Base-by-base conservation (phyloP, 106 monocot species). In the Xerophyta viscosa region DNA sequence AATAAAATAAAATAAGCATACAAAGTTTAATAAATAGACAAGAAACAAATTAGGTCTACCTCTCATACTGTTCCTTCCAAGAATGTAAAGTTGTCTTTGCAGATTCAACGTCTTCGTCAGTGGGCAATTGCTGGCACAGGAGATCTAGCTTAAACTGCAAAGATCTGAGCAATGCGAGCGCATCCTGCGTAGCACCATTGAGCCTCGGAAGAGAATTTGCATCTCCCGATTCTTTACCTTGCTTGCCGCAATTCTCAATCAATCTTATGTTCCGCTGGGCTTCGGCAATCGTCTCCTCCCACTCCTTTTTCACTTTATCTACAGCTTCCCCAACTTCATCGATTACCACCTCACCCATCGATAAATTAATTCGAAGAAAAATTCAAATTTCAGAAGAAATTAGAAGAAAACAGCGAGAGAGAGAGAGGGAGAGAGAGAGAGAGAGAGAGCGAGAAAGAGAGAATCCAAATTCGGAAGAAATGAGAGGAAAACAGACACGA, bases 21-120 rank as follows among this genome's bases (percentile, higher is more conserved):
- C n/a, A 9, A 14, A 14, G 4, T 44, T 3, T 17, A 44, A 4
- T 14, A 44, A 14, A 44, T 3, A 44, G 3, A 3, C n/a, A 17
- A 44, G 33, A 33, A 33, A 19, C 41, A n/a, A 14, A 48, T 13
- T 18, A 58, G 25, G 21, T 37, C 19, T 44, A 84, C 92, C 80
- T 75, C 50, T 81, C 61, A 50, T 81, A 76, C 37, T 81, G 74
- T 30, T 88, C 71, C 64, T 94, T 84, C 93, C 93, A 94, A 17
- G 67, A 69, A 14, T 67, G 37, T 24, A 81, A 57, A 20, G 46
- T 72, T 12, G 58, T 44, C 9, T 68, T 39, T 0, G 64, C 72
- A 26, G 60, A 63, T 44, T 70, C 53, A 3, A 55, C 51, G 49
- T 81, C 84, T 50, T 88, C 81, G 47, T 66, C 60, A 9, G 84